Conservation (phyloP, 2,329 filamentous ascomycete genomes). For the Lithohypha guttulata region DNA sequence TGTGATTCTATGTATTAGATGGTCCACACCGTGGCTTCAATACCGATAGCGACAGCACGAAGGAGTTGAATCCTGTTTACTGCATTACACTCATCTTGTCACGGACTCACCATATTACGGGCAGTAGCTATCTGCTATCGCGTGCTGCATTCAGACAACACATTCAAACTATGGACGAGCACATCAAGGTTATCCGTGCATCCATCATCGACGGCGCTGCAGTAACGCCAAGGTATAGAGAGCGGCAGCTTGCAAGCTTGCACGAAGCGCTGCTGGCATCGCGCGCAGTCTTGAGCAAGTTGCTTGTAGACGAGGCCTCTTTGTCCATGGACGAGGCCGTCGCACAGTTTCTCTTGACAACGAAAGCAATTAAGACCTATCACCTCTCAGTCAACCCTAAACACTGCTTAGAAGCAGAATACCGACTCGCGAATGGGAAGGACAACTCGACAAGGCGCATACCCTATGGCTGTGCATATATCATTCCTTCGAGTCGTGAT, state of each 20-base stretch:
- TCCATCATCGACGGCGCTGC: slow-evolving; percentile 29
- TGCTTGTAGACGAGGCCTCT: too few species aligned
- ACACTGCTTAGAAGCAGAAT: slow-evolving; percentile 24
- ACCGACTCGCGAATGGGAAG: slow-evolving; percentile 22
- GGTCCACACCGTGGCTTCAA: too few species aligned
- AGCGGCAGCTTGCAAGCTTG: slow-evolving; percentile 30
- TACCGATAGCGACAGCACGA: too few species aligned
- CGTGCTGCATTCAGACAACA: not conserved
- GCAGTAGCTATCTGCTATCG: not conserved
- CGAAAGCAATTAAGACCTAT: slow-evolving; percentile 23
- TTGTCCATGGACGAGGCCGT: slow-evolving; percentile 27
- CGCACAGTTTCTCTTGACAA: slow-evolving; percentile 22
- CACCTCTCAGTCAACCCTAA: slow-evolving; percentile 19
- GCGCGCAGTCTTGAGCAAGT: slow-evolving; percentile 24
- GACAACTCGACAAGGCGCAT: slow-evolving; percentile 20
- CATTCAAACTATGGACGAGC: not conserved
- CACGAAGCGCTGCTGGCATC: slow-evolving; percentile 27
- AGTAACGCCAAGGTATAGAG: slow-evolving; percentile 30
- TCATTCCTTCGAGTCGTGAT: slow-evolving; percentile 26
- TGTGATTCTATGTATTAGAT: too few species aligned
- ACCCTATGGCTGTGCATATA: slow-evolving; percentile 25
- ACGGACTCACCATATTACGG: too few species aligned
- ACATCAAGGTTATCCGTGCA: slow-evolving; percentile 2
- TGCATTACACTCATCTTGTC: too few species aligned
- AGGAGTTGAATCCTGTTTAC: too few species aligned